These are phyloP conservation scores for Gypsophila paniculata DNA, from an alignment of 179 eudicot species.

Conservation along the genomic window DNA sequence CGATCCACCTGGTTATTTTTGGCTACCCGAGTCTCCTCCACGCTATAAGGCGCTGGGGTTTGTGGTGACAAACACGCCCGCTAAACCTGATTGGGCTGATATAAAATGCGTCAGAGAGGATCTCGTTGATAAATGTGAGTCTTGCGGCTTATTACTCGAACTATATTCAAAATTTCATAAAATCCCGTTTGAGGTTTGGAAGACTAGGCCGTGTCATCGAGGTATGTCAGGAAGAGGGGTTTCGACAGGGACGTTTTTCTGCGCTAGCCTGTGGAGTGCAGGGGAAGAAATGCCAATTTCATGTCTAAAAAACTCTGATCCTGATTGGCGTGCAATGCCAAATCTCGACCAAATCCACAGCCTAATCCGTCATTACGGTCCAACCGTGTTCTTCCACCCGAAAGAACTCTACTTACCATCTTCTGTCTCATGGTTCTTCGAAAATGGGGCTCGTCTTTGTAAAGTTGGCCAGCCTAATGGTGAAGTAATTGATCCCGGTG, in stretches of 20 bases:
- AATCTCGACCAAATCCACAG: slow-evolving; percentile 65
- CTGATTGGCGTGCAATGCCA: slow-evolving; percentile 54
- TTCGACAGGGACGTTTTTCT: slow-evolving; percentile 60
- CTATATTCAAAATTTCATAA: slow-evolving; percentile 27
- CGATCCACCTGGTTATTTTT: slow-evolving; percentile 56
- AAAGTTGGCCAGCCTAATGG: slow-evolving; percentile 34
- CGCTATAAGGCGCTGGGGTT: slow-evolving; percentile 82
- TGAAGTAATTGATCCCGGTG: slow-evolving; percentile 49
- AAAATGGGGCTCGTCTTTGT: slow-evolving; percentile 56
- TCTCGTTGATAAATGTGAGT: slow-evolving; percentile 61
- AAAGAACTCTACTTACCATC: slow-evolving; percentile 69
- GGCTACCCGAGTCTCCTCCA: slow-evolving; percentile 75
- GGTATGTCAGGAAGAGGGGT: slow-evolving; percentile 72
- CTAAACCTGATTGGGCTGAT: slow-evolving; percentile 51
- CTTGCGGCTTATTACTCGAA: slow-evolving; percentile 37
- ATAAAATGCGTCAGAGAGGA: slow-evolving; percentile 76
- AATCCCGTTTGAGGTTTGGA: slow-evolving; percentile 53
- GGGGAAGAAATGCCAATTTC: slow-evolving; percentile 35
- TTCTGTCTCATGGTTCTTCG: slow-evolving; percentile 76
- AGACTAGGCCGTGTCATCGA: slow-evolving; percentile 59
- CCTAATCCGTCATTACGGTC: slow-evolving; percentile 73
- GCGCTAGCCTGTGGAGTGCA: slow-evolving; percentile 37
- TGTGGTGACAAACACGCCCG: slow-evolving; percentile 49
- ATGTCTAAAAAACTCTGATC: slow-evolving; percentile 61
- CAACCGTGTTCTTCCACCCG: slow-evolving; percentile 81